Evolutionary conservation across 495 filamentous ascomycete genomes (phyloP).

Genomic region (Aspergillus ostianus): DNA sequence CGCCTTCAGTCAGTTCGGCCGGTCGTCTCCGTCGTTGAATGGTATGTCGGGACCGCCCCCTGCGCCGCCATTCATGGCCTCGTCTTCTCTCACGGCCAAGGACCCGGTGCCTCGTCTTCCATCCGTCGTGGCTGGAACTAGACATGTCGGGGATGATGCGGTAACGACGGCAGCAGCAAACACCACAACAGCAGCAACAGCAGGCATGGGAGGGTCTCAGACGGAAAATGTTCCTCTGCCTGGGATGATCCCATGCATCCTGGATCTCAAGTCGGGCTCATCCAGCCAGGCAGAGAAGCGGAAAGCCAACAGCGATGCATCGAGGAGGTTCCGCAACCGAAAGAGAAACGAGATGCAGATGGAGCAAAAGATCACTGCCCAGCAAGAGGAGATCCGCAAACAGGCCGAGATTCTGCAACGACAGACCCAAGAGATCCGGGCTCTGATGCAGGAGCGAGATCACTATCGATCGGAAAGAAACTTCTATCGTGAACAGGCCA

Average conservation of each 20-base stretch:
- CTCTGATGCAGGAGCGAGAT: conserved; percentile 52
- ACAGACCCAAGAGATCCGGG: conserved; percentile 58
- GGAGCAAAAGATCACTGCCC: conserved; percentile 54
- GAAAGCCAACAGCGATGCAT: conserved; percentile 90
- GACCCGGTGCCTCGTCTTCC: conserved; percentile 31
- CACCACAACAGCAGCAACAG: conserved; percentile 6
- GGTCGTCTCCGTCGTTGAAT: conserved; percentile 41
- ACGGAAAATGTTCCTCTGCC: conserved; percentile 30
- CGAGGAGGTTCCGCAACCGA: conserved; percentile 81
- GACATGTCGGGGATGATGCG: conserved; percentile 33
- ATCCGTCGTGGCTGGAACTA: conserved; percentile 25
- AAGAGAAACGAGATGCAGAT: conserved; percentile 87
- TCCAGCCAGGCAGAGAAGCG: conserved; percentile 87
- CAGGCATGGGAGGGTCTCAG: conserved; percentile 38
- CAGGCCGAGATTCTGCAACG: conserved; percentile 52
- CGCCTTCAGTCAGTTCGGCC: conserved; percentile 47
- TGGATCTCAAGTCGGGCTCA: conserved; percentile 75
- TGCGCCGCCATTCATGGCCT: conserved; percentile 14
- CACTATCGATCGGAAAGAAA: conserved; percentile 60
- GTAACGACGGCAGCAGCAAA: neutral
- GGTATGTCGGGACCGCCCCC: conserved; percentile 24
- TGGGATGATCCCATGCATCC: conserved; percentile 60
- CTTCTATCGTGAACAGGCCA: conserved; percentile 62
- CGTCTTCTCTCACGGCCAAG: conserved; percentile 28
- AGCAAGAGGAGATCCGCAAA: conserved; percentile 59